Evolutionary conservation across 2,329 filamentous ascomycete genomes (phyloP).

Genomic region (Fulvia fulva): DNA sequence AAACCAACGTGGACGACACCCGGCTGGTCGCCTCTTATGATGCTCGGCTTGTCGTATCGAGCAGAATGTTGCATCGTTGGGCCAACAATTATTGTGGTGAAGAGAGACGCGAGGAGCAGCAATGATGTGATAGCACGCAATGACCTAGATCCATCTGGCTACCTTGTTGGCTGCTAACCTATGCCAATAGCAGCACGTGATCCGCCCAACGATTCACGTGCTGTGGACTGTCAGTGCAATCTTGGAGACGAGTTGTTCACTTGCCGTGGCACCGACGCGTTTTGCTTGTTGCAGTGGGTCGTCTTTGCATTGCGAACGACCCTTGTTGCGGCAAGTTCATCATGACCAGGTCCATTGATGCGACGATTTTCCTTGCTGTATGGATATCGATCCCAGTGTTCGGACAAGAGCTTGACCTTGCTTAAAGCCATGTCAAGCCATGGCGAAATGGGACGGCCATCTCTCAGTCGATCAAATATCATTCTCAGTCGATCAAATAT

Average conservation of each 20-base stretch:
- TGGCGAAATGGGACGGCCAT: background rate
- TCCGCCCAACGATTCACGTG: background rate
- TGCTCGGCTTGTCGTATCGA: conserved; percentile 1
- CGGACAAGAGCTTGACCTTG: background rate
- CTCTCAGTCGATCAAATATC: background rate
- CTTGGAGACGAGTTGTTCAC: background rate
- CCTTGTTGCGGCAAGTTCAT: background rate
- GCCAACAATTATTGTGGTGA: background rate
- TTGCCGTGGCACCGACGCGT: background rate
- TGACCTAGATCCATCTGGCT: background rate
- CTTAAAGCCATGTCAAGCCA: background rate
- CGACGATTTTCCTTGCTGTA: background rate
- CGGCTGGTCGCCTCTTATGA: conserved; percentile 3
- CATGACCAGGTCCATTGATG: background rate
- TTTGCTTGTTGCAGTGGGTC: background rate
- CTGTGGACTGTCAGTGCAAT: background rate
- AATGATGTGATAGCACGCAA: conserved; percentile 3
- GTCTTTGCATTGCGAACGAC: background rate
- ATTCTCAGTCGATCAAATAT: background rate
- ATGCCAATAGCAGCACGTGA: background rate
- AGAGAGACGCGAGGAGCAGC: background rate
- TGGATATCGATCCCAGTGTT: background rate
- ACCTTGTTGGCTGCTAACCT: background rate
- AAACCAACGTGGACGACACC: conserved; percentile 11
- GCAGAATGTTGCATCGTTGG: background rate